A percentile compares a stretch with the other conserved stretches of the same genome.
phyloP scores from a whole-genome alignment of 139 green algal genomes.

The Chlorella sp. region DNA sequence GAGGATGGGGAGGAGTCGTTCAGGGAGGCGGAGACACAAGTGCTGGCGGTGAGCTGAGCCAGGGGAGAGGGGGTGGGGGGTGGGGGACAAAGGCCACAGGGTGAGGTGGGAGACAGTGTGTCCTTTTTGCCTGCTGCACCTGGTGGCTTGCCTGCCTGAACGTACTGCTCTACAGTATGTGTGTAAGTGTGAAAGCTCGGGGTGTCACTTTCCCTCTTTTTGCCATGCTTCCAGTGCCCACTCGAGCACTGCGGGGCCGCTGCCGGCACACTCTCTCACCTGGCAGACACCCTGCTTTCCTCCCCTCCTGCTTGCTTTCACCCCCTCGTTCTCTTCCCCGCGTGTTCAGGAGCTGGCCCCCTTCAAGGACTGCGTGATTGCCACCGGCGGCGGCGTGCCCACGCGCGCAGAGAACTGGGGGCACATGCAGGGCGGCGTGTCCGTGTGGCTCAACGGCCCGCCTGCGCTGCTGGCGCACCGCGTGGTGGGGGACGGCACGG shows the following conservation, averaged over 20 bases:
- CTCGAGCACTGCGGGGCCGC: too few relatives aligned
- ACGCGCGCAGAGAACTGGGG: conserved; percentile 84
- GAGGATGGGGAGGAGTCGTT: conserved; percentile 88
- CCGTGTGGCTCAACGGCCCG: conserved; percentile 84
- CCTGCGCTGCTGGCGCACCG: conserved; percentile 71
- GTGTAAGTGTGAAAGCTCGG: too few relatives aligned
- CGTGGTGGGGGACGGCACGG: conserved; percentile 73
- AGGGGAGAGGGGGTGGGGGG: background rate
- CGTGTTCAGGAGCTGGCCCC: conserved; percentile 74
- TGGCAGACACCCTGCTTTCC: background rate
- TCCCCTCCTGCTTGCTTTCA: too few relatives aligned
- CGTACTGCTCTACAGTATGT: too few relatives aligned
- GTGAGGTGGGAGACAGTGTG: too few relatives aligned
- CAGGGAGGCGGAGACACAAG: conserved; percentile 80
- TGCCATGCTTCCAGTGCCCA: too few relatives aligned
- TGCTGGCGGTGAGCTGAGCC: conserved; percentile 38
- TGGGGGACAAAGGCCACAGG: background rate
- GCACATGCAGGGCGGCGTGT: conserved; percentile 88
- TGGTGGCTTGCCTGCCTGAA: background rate
- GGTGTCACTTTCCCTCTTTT: too few relatives aligned
- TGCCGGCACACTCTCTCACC: background rate
- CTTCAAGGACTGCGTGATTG: conserved; percentile 82
- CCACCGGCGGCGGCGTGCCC: conserved; percentile 87
- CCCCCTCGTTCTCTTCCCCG: background rate
- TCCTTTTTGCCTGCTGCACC: background rate